Evolutionary conservation across 2,329 filamentous ascomycete genomes (phyloP).

Genomic region (Plectosphaerella plurivora): DNA sequence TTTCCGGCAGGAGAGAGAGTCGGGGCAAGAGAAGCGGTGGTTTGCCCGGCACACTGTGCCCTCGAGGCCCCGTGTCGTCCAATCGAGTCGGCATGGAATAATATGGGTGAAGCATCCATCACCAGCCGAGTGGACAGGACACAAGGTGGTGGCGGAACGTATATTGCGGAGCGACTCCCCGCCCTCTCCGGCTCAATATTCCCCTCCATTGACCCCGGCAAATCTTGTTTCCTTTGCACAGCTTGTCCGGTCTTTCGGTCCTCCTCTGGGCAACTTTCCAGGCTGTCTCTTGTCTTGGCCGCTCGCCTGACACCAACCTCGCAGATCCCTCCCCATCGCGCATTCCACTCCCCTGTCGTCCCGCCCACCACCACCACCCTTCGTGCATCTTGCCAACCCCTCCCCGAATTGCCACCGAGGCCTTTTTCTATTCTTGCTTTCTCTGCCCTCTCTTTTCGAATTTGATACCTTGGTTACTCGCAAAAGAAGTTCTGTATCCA

Average conservation of each 20-base stretch:
- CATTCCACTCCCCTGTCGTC: neutral
- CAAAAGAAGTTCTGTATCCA: neutral
- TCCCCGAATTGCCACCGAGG: neutral
- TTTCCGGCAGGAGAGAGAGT: too few species aligned
- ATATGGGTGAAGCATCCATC: too few species aligned
- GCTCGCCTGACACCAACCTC: neutral
- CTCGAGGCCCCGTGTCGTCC: too few species aligned
- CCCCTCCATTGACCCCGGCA: neutral
- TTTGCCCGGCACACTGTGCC: too few species aligned
- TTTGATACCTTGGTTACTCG: too few species aligned
- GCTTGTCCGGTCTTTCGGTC: neutral
- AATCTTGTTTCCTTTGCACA: too few species aligned
- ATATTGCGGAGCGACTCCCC: neutral
- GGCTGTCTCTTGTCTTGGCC: neutral
- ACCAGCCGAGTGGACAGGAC: too few species aligned
- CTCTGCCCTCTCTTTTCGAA: too few species aligned
- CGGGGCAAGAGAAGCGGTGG: too few species aligned
- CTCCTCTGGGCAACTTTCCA: neutral
- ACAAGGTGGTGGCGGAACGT: neutral
- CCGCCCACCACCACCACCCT: neutral
- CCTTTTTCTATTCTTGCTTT: neutral
- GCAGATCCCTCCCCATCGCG: neutral
- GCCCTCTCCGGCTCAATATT: neutral
- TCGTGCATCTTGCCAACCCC: neutral
- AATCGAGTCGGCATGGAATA: too few species aligned